Base-by-base conservation (phyloP, 1,284 basidiomycete genomes). In the Golubevia sp. region DNA sequence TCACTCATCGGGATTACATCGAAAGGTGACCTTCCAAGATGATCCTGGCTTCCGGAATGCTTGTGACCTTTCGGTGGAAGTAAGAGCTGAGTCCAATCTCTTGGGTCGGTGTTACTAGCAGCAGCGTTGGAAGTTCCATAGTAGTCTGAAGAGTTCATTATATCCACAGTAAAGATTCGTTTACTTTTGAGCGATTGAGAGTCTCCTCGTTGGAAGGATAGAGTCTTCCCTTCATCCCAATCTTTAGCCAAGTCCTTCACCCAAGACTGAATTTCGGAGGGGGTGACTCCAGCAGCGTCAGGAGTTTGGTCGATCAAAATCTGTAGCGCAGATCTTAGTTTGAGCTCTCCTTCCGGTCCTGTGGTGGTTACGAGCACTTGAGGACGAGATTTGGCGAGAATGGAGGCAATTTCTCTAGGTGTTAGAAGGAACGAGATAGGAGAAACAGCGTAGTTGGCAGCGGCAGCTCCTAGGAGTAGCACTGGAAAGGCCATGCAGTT, bases 381-480 rank as follows among this genome's bases (percentile, higher is more conserved):
- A 1, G 74, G 74, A 13, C 74, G 65, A 11, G 74, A 67, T 57
- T 76, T 74, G 25, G 68, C 73, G 23, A 76, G 70, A 49, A 76
- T 69, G 34, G 70, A 68, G 20, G 73, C 68, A n/a, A 76, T 64
- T 56, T 76, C 74, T 21, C 64, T 65, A 5, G 74, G 68, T 34
- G 71, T 67, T 38, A 76, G 66, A 20, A 73, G 63, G 34, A 66
- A 64, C 2, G 70, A 73, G 58, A 74, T 69, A 57, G 73, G 70
- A 25, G 64, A 68, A 27, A 73, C 73, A 55, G 74, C 71, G 55
- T 64, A 70, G 24, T 66, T 65, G 49, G 67, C 67, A 18, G 70
- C 65, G 2, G 70, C 56, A 20, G 67, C 68, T 20, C 73, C 74
- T 18, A 76, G 68, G 0, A 72, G 63, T 2, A 76, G 56, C 11